Evolutionary conservation across 768 basidiomycete genomes (phyloP).

Genomic region (Suillus brevipes): DNA sequence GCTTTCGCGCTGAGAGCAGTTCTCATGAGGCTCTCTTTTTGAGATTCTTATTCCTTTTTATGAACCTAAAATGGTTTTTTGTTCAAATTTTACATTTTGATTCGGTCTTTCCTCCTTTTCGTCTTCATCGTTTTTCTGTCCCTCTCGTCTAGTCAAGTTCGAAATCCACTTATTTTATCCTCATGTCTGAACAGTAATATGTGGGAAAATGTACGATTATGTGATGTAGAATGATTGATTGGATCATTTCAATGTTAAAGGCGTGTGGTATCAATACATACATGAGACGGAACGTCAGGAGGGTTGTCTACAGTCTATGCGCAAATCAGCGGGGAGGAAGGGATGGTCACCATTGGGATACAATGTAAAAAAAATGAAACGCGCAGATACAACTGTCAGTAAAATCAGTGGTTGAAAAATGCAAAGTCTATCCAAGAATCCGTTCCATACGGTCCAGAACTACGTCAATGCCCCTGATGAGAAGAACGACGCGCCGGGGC

Average conservation of each 20-base stretch:
- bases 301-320: not conserved
- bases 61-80: slow-evolving; percentile 18
- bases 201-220: slow-evolving; percentile 5
- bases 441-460: slow-evolving; percentile 69
- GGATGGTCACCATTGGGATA: not conserved
- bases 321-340: not conserved
- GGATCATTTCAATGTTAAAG: slow-evolving; percentile 1
- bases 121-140: not conserved
- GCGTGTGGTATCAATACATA: slow-evolving; percentile 1
- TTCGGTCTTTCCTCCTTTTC: not conserved
- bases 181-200: slow-evolving; percentile 4
- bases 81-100: slow-evolving; percentile 11
- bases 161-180: not conserved
- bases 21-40: slow-evolving; percentile 18
- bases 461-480: slow-evolving; percentile 62
- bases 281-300: not conserved
- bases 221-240: not conserved
- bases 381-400: not conserved
- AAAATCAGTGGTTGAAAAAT: not conserved
- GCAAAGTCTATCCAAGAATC: slow-evolving; percentile 32
- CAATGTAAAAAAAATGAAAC: not conserved
- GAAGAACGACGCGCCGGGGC: slow-evolving; percentile 55
- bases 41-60: slow-evolving; percentile 37
- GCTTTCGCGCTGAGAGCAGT: slow-evolving; percentile 17
- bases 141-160: slow-evolving; percentile 4